These are phyloP conservation scores for Aquilaria sinensis DNA, from an alignment of 345 rosid genomes.

Conservation along the genomic window DNA sequence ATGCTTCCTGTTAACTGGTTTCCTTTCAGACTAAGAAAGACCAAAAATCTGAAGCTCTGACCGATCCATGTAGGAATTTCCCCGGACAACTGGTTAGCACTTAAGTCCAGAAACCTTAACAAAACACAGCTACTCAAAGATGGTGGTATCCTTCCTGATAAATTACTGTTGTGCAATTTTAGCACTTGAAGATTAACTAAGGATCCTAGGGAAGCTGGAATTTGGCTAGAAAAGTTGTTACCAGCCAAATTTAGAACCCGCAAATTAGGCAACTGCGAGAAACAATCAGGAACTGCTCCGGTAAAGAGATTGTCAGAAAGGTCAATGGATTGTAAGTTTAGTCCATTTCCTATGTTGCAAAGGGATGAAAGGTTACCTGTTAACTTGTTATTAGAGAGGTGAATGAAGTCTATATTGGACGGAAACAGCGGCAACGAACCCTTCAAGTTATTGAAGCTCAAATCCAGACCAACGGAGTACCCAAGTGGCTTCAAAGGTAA, in stretches of 20 bases:
- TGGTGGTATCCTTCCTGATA: constrained; percentile 25
- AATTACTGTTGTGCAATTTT: constrained; percentile 23
- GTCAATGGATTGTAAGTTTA: constrained; percentile 20
- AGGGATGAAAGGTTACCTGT: constrained; percentile 26
- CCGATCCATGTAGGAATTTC: constrained; percentile 26
- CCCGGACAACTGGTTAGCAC: constrained; percentile 22
- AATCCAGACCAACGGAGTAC: constrained; percentile 7
- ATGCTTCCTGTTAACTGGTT: constrained; percentile 7
- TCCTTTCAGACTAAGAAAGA: constrained; percentile 4
- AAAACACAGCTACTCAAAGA: constrained; percentile 17
- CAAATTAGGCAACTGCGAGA: neutral
- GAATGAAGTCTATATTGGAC: constrained; percentile 10
- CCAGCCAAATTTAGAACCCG: neutral
- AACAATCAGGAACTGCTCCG: constrained; percentile 25
- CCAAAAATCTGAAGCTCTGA: constrained; percentile 4
- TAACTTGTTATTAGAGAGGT: constrained; percentile 32
- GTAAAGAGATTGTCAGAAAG: constrained; percentile 24
- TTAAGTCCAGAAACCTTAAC: constrained; percentile 25
- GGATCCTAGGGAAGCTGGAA: constrained; percentile 20
- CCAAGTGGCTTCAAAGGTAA: neutral
- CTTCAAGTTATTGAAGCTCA: constrained; percentile 10
- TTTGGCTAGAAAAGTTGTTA: constrained; percentile 7
- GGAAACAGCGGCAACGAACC: constrained; percentile 16
- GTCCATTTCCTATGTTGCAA: constrained; percentile 10
- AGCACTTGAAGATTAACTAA: constrained; percentile 22